Evolutionary conservation across 192 early-diverging fungal genomes (phyloP).

Genomic region (Backusella macrospora): DNA sequence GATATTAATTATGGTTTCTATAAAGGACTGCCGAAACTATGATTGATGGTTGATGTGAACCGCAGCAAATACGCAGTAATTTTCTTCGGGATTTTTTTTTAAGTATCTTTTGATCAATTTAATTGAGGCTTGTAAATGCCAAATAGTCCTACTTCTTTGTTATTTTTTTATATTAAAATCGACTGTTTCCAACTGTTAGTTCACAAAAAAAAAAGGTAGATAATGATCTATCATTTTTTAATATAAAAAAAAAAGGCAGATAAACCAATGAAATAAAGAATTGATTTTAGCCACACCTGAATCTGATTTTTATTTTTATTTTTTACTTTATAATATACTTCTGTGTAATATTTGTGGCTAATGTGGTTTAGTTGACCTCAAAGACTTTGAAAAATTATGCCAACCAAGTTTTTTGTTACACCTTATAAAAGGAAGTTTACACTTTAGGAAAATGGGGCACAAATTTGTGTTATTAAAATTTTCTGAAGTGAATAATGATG

Average conservation of each 20-base stretch:
- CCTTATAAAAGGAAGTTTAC: neutral
- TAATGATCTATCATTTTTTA: neutral
- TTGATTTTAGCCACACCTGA: neutral
- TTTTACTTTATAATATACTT: neutral
- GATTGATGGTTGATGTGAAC: neutral
- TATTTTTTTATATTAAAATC: neutral
- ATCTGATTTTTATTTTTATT: neutral
- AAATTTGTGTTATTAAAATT: neutral
- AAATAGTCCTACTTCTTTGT: neutral
- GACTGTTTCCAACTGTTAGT: neutral
- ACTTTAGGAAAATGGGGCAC: neutral
- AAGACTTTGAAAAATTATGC: neutral
- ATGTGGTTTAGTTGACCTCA: neutral
- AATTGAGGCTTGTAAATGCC: neutral
- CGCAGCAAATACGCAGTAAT: neutral
- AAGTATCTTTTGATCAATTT: neutral
- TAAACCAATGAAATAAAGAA: neutral
- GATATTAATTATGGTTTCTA: neutral
- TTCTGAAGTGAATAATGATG: neutral
- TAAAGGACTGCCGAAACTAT: neutral
- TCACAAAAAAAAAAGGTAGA: neutral
- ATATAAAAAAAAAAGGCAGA: neutral
- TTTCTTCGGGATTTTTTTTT: neutral
- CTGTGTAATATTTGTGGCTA: slow-evolving; percentile 12
- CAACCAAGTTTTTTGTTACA: neutral